Base-by-base conservation (phyloP, 139 green algal species). In the Edaphochlamys debaryana region DNA sequence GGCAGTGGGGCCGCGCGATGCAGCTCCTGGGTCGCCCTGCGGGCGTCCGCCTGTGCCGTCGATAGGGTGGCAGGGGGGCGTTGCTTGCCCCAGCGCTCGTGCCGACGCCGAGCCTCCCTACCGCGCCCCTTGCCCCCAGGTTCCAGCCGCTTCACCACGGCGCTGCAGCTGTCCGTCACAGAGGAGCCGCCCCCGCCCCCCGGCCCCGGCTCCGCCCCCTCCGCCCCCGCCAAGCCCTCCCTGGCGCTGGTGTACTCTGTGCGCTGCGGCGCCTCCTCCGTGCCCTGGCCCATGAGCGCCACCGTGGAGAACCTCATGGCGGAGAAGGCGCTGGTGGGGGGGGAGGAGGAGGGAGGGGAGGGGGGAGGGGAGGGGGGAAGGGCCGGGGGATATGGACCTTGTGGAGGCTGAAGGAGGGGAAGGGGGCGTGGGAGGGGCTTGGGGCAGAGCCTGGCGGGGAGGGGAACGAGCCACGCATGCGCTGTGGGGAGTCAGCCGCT, bases 241-340 rank as follows among this genome's bases (percentile, higher is more conserved):
- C 62, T 84, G 45, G 32, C 42, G 58, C 4, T 84, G 48, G 48
- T 77, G 64, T 84, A 84, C 64, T 17, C 36, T 19, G 78, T 84
- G 32, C 78, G 78, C 5, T 84, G 78, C 36, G 37, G 36, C 13
- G 60, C 76, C 1, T 13, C 27, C 27, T 58, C 48, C 0, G 64
- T 84, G 32, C 78, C 78, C 29, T 84, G 78, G 78, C 78, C 78
- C 48, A 75, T 84, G 78, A 58, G 34, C 11, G 78, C 78, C 27
- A 77, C 78, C 25, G 76, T 84, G 4, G 78, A 84, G 66, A 84
- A 84, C 66, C 30, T 84, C 36, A 84, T 84, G 78, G 38, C 67
- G 45, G 78, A 84, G 48, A 84, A 76, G 66, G 78, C 78, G 45
- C 50, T 84, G 48, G 78, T 84, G 36, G 17, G 62, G 6, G 0